Evolutionary conservation across 2,329 filamentous ascomycete genomes (phyloP), one percentile per base, ranked within the genome.

Genomic region (Penicillium sp.): DNA sequence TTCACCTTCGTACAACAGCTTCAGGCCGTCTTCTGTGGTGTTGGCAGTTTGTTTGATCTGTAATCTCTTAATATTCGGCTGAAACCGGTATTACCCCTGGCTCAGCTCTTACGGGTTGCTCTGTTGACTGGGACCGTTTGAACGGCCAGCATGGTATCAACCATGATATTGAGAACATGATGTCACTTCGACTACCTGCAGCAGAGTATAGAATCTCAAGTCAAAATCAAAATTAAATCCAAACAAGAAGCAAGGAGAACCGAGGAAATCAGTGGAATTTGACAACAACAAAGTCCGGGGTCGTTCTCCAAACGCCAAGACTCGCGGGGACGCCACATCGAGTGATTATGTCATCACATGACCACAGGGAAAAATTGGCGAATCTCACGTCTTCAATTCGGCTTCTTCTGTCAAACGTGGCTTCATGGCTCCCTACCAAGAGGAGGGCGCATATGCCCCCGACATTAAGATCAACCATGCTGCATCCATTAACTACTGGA

Each of bases 401-500:
- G 15, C 33, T 29, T 18, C 18, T 18, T 18, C 2, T 12, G 15
- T 37, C 33, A 33, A 18, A 18, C 7, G 27, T 6, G 15, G 9
- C 13, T 7, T 18, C 9, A 37, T 37, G 33, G 8, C 15, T 37
- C 33, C 15, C 12, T 4, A 37, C 18, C 33, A 37, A 23, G 27
- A 9, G 6, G 33, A 37, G 33, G 33, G 15, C 8, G 33, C 15
- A 8, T 20, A 18, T 37, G 15, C 33, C 33, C 33, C 33, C 6
- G 56, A 58, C 41, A 60, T 57, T 20, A 54, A 61, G 32, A 72
- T 74, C 51, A 58, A 70, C 37, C 62, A 66, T 45, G 59, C 66
- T 13, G 63, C 62, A 24, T 66, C 70, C 10, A 58, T 73, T 32
- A 57, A 55, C 25, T 74, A 74, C 58, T 75, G 72, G 72, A 64